These are phyloP conservation scores for Dipodascus albidus DNA, from an alignment of 805 yeast genomes.

Conservation along the genomic window DNA sequence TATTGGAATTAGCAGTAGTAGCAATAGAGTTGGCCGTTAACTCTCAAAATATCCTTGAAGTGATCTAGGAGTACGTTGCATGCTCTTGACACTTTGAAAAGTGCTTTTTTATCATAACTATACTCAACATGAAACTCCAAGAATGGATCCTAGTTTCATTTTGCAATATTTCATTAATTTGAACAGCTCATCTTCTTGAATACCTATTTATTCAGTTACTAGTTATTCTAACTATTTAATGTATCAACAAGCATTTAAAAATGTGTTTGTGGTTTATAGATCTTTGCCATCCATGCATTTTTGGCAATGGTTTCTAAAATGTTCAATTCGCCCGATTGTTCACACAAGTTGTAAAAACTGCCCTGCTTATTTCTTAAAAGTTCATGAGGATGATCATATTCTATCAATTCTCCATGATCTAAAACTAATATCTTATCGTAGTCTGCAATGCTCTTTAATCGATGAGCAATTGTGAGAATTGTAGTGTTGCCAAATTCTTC, in stretches of 20 bases:
- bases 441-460: slow-evolving; percentile 61
- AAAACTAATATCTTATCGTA: slow-evolving; percentile 72
- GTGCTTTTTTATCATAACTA: no score
- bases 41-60: no score
- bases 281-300: not conserved
- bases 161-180: no score
- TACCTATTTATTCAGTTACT: no score
- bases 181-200: no score
- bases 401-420: slow-evolving; percentile 68
- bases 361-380: slow-evolving; percentile 41
- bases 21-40: not conserved
- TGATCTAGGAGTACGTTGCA: no score
- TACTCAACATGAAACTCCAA: no score
- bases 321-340: slow-evolving; percentile 73
- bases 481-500: slow-evolving; percentile 60
- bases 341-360: slow-evolving; percentile 60
- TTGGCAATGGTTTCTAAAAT: not conserved
- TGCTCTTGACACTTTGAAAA: no score
- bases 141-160: no score
- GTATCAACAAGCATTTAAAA: no score
- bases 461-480: slow-evolving; percentile 77
- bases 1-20: slow-evolving; percentile 4
- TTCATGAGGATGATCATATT: slow-evolving; percentile 60
- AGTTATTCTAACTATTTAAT: no score
- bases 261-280: no score